phyloP scores from a whole-genome alignment of 2,329 filamentous ascomycete species.

The Curvularia lunata region DNA sequence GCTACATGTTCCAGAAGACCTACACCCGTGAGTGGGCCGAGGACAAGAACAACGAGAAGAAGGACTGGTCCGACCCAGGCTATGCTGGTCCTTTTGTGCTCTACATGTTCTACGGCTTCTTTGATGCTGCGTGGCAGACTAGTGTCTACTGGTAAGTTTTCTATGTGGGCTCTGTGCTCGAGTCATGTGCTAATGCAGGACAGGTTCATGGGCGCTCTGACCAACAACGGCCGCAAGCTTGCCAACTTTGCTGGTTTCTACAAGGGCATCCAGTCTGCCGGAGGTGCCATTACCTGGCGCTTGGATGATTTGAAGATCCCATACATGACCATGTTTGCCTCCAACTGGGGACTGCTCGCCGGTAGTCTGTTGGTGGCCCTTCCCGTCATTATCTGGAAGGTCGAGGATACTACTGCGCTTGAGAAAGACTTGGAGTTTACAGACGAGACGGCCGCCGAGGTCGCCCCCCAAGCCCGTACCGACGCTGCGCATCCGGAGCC shows the following conservation, averaged over 20 bases:
- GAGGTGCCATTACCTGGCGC: constrained; percentile 76
- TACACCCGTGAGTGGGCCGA: constrained; percentile 57
- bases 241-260: constrained; percentile 93
- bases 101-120: constrained; percentile 90
- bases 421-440: constrained; percentile 85
- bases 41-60: constrained; percentile 42
- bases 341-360: constrained; percentile 76
- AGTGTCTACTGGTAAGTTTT: constrained; percentile 80
- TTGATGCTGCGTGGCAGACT: constrained; percentile 89
- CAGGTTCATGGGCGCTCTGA: constrained; percentile 78
- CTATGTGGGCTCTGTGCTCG: background rate
- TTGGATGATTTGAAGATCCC: constrained; percentile 66
- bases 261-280: constrained; percentile 89
- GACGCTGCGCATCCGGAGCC: constrained; percentile 22
- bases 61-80: constrained; percentile 71
- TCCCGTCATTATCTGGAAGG: constrained; percentile 78
- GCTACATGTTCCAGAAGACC: constrained; percentile 74
- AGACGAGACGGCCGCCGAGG: constrained; percentile 80
- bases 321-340: constrained; percentile 75
- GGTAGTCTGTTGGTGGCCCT: constrained; percentile 77
- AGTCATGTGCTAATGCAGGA: background rate
- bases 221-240: constrained; percentile 89
- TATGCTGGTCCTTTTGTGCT: constrained; percentile 84
- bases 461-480: constrained; percentile 51
- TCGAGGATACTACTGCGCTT: constrained; percentile 79